Base-by-base conservation (phyloP, 2,329 filamentous ascomycete genomes). In the Ilyonectria robusta region DNA sequence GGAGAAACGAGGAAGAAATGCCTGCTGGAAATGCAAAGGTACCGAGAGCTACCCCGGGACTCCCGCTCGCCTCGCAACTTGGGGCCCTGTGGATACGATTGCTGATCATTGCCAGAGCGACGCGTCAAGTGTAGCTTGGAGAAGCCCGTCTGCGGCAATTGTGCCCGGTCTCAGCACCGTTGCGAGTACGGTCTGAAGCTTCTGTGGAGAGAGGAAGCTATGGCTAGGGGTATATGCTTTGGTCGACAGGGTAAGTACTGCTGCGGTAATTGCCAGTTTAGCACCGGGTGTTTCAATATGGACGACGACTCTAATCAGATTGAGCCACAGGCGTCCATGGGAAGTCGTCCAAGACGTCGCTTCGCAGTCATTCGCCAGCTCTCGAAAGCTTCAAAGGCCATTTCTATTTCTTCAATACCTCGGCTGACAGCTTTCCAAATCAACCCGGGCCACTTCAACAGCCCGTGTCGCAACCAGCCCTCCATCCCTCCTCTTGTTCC, bases 1-100 rank as follows among this genome's bases (percentile, higher is more conserved):
- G 55, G 62, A 64, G 62, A 64, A 59, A 53, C 62, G 62, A 35
- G 55, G 46, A 35, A 59, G 62, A 37, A 64, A 64, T 59, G 62
- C 62, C 29, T 64, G 62, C 11, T 64, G 62, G 62, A 64, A 54
- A 31, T 64, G 62, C 55, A 64, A 59, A 46, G 62, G 62, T 64
- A 64, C 21, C 31, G 47, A 44, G 29, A 26, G 53, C 44, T n/a
- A 40, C 35, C 23, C 44, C 44, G 6, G 33, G n/a, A 21, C 17
- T 33, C 33, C 26, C 26, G 26, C 6, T 35, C 51, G 15, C 46
- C 19, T 50, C 46, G 7, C 6, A 6, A 50, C 15, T 29, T 29
- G 23, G 13, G 15, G 40, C 50, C 5, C 26, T 21, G 33, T 55
- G 33, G 33, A 55, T 21, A 23, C 29, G 51, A 7, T 23, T 56